Conservation (phyloP, 129 eudicot genomes). For the Smallanthus sonchifolius region DNA sequence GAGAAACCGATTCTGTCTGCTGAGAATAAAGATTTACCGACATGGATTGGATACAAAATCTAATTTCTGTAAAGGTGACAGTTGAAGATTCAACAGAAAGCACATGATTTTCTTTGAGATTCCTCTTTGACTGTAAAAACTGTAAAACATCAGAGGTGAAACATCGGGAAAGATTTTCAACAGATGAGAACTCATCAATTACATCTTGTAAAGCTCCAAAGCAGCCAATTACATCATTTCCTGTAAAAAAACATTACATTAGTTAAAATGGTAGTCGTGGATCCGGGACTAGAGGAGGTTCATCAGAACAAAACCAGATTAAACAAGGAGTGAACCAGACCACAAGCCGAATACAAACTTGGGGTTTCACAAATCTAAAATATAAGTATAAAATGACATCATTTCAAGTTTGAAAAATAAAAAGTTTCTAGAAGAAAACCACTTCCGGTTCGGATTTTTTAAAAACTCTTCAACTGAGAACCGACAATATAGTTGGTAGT, state of each 20-base stretch:
- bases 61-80: slow-evolving; percentile 38
- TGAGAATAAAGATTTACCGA: slow-evolving; percentile 41
- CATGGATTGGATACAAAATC: slow-evolving; percentile 47
- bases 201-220: slow-evolving; percentile 46
- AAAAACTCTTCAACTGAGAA: background rate
- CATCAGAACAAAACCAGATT: background rate
- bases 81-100: slow-evolving; percentile 37
- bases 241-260: slow-evolving; percentile 29
- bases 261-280: background rate
- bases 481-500: background rate
- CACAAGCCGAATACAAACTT: background rate
- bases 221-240: slow-evolving; percentile 36
- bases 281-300: background rate
- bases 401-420: background rate
- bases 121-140: slow-evolving; percentile 50
- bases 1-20: slow-evolving; percentile 32
- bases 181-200: slow-evolving; percentile 55
- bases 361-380: background rate
- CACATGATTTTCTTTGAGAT: slow-evolving; percentile 24
- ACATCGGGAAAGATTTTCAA: slow-evolving; percentile 43
- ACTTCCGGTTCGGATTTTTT: background rate
- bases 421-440: background rate
- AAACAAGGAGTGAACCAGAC: background rate
- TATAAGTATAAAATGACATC: background rate
- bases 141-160: slow-evolving; percentile 63